These are phyloP conservation scores for Lizanozyma gosingica DNA, from an alignment of 1,139 yeast genomes.

Conservation along the genomic window DNA sequence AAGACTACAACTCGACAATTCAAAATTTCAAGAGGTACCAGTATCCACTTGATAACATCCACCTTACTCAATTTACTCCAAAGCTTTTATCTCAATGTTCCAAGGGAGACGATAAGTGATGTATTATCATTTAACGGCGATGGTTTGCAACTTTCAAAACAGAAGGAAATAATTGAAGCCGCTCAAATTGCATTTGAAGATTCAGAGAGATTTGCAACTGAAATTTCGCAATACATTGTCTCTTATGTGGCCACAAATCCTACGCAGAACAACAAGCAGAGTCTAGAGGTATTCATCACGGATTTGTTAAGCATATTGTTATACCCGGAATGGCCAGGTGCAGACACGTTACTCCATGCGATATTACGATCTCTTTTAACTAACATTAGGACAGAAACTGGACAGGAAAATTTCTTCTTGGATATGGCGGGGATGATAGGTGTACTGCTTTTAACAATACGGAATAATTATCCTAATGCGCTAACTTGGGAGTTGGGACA, in stretches of 20 bases:
- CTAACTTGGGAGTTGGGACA: neutral
- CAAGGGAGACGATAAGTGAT: neutral
- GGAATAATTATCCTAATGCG: neutral
- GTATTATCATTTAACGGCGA: too few species aligned
- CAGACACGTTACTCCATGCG: conserved; percentile 33
- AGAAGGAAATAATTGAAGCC: neutral
- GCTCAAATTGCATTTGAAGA: neutral
- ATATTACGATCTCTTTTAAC: conserved; percentile 18
- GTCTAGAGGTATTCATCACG: conserved; percentile 43
- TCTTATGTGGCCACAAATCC: conserved; percentile 20
- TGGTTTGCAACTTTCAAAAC: too few species aligned
- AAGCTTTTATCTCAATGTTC: too few species aligned
- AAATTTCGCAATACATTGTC: neutral
- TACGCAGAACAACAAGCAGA: conserved; percentile 27
- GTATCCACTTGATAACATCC: neutral
- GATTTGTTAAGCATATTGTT: conserved; percentile 45
- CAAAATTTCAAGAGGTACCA: neutral
- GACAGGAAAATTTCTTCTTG: conserved; percentile 21
- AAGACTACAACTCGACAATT: neutral
- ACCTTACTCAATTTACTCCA: neutral
- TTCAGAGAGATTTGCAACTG: neutral
- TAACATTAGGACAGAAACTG: conserved; percentile 18
- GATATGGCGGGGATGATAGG: conserved; percentile 54
- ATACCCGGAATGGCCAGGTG: conserved; percentile 54
- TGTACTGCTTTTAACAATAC: conserved; percentile 8